Evolutionary conservation across 2,329 filamentous ascomycete genomes (phyloP).

Genomic region (Albophoma yamanashiensis): DNA sequence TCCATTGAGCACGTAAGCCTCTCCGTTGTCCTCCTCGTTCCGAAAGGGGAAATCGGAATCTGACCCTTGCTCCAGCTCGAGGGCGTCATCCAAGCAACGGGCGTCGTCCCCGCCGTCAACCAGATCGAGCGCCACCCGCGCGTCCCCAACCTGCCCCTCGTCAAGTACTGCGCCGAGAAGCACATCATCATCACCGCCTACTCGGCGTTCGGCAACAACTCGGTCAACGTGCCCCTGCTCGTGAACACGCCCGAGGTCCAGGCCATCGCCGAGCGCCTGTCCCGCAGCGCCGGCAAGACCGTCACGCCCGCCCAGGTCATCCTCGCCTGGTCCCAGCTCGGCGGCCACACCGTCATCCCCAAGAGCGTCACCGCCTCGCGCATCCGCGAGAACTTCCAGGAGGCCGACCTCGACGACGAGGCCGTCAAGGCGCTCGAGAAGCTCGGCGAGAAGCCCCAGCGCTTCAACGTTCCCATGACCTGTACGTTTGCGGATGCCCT

Average conservation of each 20-base stretch:
- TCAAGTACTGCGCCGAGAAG: constrained; percentile 51
- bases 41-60: not conserved
- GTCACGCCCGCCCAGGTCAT: constrained; percentile 33
- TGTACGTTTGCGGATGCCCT: constrained; percentile 19
- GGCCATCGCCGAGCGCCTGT: constrained; percentile 40
- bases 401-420: constrained; percentile 48
- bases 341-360: constrained; percentile 62
- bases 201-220: constrained; percentile 43
- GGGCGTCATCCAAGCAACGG: constrained; percentile 43
- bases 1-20: constrained; percentile 38
- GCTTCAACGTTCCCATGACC: constrained; percentile 33
- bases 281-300: constrained; percentile 20
- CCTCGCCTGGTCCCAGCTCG: constrained; percentile 47
- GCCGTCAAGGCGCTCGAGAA: constrained; percentile 51
- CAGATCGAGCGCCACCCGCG: constrained; percentile 61
- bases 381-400: constrained; percentile 60
- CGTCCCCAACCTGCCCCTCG: constrained; percentile 43
- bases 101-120: constrained; percentile 52
- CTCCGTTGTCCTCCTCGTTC: not conserved
- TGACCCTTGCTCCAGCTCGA: constrained; percentile 30
- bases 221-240: constrained; percentile 34
- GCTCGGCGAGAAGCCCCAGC: constrained; percentile 41
- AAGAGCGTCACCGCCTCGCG: constrained; percentile 60
- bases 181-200: constrained; percentile 58
- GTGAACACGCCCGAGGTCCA: constrained; percentile 46